Percentiles rank a stretch among this genome's conserved stretches.
Evolutionary conservation across 1,284 basidiomycete genomes (phyloP).

Genomic region (Ceraceosorus bombacis): DNA sequence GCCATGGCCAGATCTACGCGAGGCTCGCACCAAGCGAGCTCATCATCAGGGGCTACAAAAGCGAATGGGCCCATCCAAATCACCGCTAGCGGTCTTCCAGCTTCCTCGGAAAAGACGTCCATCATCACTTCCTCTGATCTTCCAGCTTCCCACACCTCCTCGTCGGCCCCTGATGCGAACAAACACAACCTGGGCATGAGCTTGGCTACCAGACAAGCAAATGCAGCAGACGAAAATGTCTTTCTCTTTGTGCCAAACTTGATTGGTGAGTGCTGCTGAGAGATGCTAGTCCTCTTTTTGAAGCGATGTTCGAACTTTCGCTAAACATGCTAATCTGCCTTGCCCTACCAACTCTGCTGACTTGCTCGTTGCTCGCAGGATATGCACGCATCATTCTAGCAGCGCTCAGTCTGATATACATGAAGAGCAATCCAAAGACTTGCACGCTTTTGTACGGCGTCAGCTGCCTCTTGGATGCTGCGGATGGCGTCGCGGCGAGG

Average conservation of each 20-base stretch:
- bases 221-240: constrained; percentile 39
- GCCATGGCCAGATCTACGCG: no score
- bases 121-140: no score
- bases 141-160: no score
- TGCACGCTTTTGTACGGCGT: constrained; percentile 84
- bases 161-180: no score
- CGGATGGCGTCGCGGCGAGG: constrained; percentile 90
- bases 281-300: background rate
- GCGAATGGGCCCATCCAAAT: no score
- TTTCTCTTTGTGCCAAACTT: constrained; percentile 84
- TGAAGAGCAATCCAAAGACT: constrained; percentile 72
- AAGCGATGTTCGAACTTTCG: background rate
- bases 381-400: constrained; percentile 88
- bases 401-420: constrained; percentile 79
- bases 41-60: no score
- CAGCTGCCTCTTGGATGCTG: constrained; percentile 89
- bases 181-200: background rate
- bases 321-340: no score
- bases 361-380: constrained; percentile 53
- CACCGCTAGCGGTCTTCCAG: no score
- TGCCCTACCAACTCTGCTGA: background rate
- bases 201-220: constrained; percentile 15
- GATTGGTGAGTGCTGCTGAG: constrained; percentile 55
- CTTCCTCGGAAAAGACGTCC: no score
- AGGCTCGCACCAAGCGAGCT: no score